Percentiles rank a stretch among this genome's conserved stretches.
These are phyloP conservation scores for Arachnomyces sp. DNA, from an alignment of 2,329 filamentous ascomycete species.

Conservation along the genomic window DNA sequence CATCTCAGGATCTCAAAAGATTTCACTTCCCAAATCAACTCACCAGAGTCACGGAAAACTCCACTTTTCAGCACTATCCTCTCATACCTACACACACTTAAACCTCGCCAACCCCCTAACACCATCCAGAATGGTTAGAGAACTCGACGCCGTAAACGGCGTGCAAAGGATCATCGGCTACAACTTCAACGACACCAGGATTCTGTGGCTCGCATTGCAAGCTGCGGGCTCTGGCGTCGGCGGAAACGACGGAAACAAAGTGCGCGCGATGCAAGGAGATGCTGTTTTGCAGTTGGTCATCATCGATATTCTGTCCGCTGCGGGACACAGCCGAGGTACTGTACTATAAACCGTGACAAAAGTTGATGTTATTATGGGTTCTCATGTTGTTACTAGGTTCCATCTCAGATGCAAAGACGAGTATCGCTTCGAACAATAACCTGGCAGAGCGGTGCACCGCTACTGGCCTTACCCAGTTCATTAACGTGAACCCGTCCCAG, in stretches of 20 bases:
- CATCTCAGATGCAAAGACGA: neutral
- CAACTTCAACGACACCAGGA: neutral
- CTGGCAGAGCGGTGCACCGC: conserved; percentile 10
- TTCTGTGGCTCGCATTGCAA: neutral
- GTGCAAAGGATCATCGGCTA: neutral
- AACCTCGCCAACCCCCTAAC: too few relatives aligned
- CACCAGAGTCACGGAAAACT: too few relatives aligned
- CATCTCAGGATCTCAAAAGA: too few relatives aligned
- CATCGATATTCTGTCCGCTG: neutral
- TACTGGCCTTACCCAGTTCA: conserved; percentile 5
- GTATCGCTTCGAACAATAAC: conserved; percentile 7
- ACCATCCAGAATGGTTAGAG: too few relatives aligned
- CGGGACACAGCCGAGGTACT: conserved; percentile 2
- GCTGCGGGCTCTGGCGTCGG: neutral
- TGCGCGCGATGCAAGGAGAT: conserved; percentile 8
- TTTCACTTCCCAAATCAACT: too few relatives aligned
- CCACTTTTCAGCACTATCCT: too few relatives aligned
- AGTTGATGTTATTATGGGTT: neutral
- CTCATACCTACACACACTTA: too few relatives aligned
- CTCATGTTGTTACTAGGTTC: neutral
- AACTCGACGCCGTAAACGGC: too few relatives aligned
- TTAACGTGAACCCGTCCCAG: conserved; percentile 14
- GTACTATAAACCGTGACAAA: too few relatives aligned
- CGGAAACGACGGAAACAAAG: conserved; percentile 1
- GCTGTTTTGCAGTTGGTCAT: conserved; percentile 4